Base-by-base conservation (phyloP, 2,329 filamentous ascomycete genomes). In the Epichloe elymi region DNA sequence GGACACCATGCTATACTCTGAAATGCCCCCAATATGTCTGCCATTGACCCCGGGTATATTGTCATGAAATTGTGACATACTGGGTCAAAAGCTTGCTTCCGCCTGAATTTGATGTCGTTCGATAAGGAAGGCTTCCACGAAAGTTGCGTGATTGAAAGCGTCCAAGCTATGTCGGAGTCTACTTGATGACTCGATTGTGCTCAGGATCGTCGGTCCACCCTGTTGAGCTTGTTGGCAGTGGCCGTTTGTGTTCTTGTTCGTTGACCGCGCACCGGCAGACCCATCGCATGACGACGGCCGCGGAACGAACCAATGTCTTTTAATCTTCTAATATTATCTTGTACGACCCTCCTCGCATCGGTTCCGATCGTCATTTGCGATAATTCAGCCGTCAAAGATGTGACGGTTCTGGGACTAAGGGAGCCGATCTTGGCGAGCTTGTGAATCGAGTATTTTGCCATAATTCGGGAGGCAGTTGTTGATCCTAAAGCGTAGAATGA, bases 361-460 rank as follows among this genome's bases (percentile, higher is more conserved):
- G 86, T 95, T 68, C 96, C 93, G 61, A 97, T 88, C 54, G 86
- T 95, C 88, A 98, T 90, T 50, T 82, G 83, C 15, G 88, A 87
- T 40, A 98, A 74, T 62, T 95, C 88, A 48, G 85, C 85, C 20
- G 86, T 93, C 54, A 98, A 74, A 49, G 86, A 84, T 49, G 88
- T 83, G 58, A 95, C 73, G 54, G 88, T 90, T 65, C 85, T 82
- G 53, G 83, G 80, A 43, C 80, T 76, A 19, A 98, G 71, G 7
- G 80, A 76, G 65, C 86, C 86, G 58, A 97, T 75, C 63, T 83
- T 86, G 57, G 87, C 86, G 52, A 80, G 83, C 33, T 88, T 83
- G 71, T 95, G 87, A 64, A 98, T 94, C 60, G 84, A 83, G 72
- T 88, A 85, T 63, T 88, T 90, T 57, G 93, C 87, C 74, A 97